Evolutionary conservation across 495 filamentous ascomycete species (phyloP), one percentile per base, ranked within the genome.

Genomic region (Daldinia vernicosa): DNA sequence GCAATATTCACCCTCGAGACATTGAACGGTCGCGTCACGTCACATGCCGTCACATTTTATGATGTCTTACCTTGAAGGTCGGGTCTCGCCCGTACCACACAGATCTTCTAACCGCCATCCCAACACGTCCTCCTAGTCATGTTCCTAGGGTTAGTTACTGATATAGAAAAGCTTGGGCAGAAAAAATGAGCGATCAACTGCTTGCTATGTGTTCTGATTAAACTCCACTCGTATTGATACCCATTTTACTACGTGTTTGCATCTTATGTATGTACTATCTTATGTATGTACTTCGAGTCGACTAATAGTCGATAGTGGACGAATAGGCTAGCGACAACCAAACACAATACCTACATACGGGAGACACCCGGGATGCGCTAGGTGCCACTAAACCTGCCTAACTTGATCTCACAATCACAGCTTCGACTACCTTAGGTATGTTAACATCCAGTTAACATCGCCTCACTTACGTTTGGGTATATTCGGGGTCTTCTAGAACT

Each of bases 21-120:
- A 35, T 64, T 37, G 45, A 64, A 51, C 45, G 60, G 60, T 58
- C 24, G 55, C 50, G 63, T 71, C 57, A 47, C 68, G 66, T 71
- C 51, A 66, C 62, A 66, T 70, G 15, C 62, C 58, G 63, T 71
- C 69, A 63, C 63, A 67, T 66, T 59, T 43, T 12, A 64, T 57
- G 39, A 17, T 65, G 68, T 71, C 62, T 71, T 52, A 67, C 63
- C 52, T 53, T 61, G 39, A 32, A 30, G 58, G 63, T 59, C 62
- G 51, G 58, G 33, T 66, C 52, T 67, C 58, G 40, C 56, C 57
- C 58, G 58, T 62, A 71, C 43, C 69, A 66, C 69, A 66, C 53
- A 59, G 52, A 69, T 69, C 53, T 53, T 52, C 35, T 22, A 33
- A 19, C 51, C 37, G 33, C 35, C 33, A 60, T 30, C 33, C 17